These are phyloP conservation scores for Tephrocybe rancida DNA, from an alignment of 768 basidiomycete genomes.

Conservation along the genomic window DNA sequence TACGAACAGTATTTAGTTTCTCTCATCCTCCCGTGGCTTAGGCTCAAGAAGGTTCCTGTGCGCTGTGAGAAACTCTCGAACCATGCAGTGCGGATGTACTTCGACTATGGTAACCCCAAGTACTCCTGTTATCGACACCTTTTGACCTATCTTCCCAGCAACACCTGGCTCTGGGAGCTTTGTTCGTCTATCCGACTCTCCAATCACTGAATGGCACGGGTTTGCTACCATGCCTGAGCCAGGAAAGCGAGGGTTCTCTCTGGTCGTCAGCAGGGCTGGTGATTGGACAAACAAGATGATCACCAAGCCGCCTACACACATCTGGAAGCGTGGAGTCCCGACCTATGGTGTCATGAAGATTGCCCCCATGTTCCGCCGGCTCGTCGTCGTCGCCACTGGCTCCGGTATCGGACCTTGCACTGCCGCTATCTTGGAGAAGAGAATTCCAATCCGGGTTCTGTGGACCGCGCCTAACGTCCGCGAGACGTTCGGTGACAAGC, in stretches of 20 bases:
- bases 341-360: conserved; percentile 59
- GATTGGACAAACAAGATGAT: conserved; percentile 64
- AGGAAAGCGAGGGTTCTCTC: conserved; percentile 51
- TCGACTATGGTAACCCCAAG: conserved; percentile 37
- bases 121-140: background rate
- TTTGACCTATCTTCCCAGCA: conserved; percentile 23
- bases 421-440: conserved; percentile 51
- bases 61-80: conserved; percentile 10
- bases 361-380: conserved; percentile 54
- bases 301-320: conserved; percentile 48
- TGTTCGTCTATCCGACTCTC: conserved; percentile 38
- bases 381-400: conserved; percentile 61
- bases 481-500: conserved; percentile 61
- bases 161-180: conserved; percentile 40
- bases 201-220: conserved; percentile 60
- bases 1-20: conserved; percentile 20
- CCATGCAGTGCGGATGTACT: conserved; percentile 27
- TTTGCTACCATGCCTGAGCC: conserved; percentile 57
- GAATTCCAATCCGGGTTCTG: conserved; percentile 54
- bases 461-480: conserved; percentile 66
- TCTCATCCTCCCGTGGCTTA: conserved; percentile 25
- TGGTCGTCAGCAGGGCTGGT: conserved; percentile 49
- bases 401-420: conserved; percentile 65
- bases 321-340: conserved; percentile 64
- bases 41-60: conserved; percentile 11